Conservation (phyloP, 306 rosid genomes). For the Canavalia ensiformis region DNA sequence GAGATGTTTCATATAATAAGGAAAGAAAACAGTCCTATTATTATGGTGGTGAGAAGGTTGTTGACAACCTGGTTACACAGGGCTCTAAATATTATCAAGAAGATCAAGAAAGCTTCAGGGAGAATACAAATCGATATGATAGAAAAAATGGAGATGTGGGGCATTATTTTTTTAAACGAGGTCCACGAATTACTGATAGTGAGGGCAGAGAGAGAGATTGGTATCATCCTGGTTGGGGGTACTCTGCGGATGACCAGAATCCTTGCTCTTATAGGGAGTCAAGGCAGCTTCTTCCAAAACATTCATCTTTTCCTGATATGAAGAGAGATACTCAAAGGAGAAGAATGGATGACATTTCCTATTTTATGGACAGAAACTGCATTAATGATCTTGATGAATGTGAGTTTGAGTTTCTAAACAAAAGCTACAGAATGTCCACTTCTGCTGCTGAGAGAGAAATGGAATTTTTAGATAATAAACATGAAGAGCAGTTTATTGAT, state of each 20-base stretch:
- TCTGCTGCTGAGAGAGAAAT: constrained; percentile 48
- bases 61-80: constrained; percentile 33
- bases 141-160: constrained; percentile 48
- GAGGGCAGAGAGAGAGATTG: constrained; percentile 51
- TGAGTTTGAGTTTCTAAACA: constrained; percentile 49
- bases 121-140: constrained; percentile 44
- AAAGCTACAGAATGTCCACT: constrained; percentile 45
- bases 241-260: constrained; percentile 47
- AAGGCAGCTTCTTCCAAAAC: constrained; percentile 54
- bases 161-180: constrained; percentile 47
- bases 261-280: constrained; percentile 54
- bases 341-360: constrained; percentile 48
- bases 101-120: constrained; percentile 47
- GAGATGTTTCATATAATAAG: constrained; percentile 52
- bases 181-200: constrained; percentile 39
- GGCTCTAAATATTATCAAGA: constrained; percentile 45
- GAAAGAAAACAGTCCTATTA: constrained; percentile 53
- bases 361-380: constrained; percentile 48
- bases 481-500: constrained; percentile 47
- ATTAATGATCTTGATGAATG: constrained; percentile 49
- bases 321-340: constrained; percentile 50
- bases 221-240: constrained; percentile 45
- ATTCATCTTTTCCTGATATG: constrained; percentile 45
- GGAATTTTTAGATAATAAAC: constrained; percentile 43
- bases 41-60: constrained; percentile 52